phyloP scores from a whole-genome alignment of 805 yeast species.

The Candida silvatica region DNA sequence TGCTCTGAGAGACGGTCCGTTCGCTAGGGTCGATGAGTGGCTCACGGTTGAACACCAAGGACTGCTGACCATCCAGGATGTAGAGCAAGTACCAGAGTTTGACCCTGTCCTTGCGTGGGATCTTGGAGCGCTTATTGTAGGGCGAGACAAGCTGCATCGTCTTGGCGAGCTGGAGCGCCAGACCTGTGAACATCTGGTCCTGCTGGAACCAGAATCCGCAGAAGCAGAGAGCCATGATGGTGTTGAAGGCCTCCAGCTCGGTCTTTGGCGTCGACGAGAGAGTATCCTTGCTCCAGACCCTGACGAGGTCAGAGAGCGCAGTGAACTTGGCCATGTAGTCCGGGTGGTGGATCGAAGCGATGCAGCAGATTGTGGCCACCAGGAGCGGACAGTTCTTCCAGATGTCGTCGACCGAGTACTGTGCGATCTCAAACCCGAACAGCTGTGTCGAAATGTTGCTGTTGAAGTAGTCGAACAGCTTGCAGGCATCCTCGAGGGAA shows the following conservation, averaged over 20 bases:
- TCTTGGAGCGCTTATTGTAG: conserved; percentile 8
- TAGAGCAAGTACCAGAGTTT: conserved; percentile 62
- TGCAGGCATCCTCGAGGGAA: conserved; percentile 28
- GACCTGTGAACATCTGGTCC: conserved; percentile 55
- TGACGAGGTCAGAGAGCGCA: conserved; percentile 21
- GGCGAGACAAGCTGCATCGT: conserved; percentile 36
- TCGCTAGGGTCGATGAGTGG: conserved; percentile 44
- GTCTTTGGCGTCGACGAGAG: conserved; percentile 27
- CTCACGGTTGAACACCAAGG: conserved; percentile 49
- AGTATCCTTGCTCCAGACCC: conserved; percentile 21
- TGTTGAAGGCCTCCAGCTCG: conserved; percentile 45
- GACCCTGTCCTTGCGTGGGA: conserved; percentile 34
- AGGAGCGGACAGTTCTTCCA: conserved; percentile 52
- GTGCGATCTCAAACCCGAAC: conserved; percentile 54
- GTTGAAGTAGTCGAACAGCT: conserved; percentile 43
- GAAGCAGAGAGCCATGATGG: conserved; percentile 53
- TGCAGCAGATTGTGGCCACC: conserved; percentile 51
- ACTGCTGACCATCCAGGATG: conserved; percentile 62
- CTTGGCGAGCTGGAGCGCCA: conserved; percentile 60
- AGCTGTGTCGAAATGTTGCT: conserved; percentile 51
- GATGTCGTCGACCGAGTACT: conserved; percentile 36
- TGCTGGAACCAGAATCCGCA: conserved; percentile 66
- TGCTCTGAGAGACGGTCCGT: conserved; percentile 32
- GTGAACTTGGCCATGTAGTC: conserved; percentile 17
- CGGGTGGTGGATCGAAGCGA: conserved; percentile 56